Percentiles rank a stretch among this genome's conserved stretches.
These are phyloP conservation scores for Penicillium psychrosexuale DNA, from an alignment of 2,329 filamentous ascomycete genomes.

Conservation along the genomic window DNA sequence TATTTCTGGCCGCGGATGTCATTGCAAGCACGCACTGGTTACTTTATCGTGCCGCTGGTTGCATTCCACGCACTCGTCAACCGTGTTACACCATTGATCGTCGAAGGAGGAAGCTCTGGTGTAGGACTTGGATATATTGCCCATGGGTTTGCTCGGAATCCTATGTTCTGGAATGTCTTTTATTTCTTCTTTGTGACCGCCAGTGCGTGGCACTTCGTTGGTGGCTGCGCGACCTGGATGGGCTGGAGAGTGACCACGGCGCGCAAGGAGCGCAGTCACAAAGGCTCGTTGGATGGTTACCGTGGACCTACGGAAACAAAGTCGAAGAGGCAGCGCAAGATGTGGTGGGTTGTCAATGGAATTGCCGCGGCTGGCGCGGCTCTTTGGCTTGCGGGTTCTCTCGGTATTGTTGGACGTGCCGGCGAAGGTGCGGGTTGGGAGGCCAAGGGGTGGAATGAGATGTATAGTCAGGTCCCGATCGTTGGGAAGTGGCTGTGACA, in stretches of 20 bases:
- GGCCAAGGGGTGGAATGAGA: constrained; percentile 71
- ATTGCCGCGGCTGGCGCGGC: constrained; percentile 56
- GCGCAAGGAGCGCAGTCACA: constrained; percentile 27
- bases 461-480: constrained; percentile 62
- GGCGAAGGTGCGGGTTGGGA: constrained; percentile 74
- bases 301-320: constrained; percentile 48
- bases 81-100: constrained; percentile 67
- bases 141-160: constrained; percentile 76
- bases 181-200: constrained; percentile 66
- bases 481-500: constrained; percentile 52
- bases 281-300: constrained; percentile 33
- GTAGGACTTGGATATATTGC: constrained; percentile 79
- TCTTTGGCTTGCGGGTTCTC: constrained; percentile 77
- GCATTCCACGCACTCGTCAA: constrained; percentile 72
- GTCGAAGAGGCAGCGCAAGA: constrained; percentile 55
- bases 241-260: constrained; percentile 49
- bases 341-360: constrained; percentile 70
- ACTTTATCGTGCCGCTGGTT: constrained; percentile 63
- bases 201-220: constrained; percentile 74
- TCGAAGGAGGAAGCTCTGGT: constrained; percentile 82
- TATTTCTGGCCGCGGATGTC: constrained; percentile 68
- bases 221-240: constrained; percentile 82
- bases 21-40: constrained; percentile 70
- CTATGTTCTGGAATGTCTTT: constrained; percentile 62
- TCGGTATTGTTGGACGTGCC: constrained; percentile 72